Conservation (phyloP, 192 early-diverging fungal species). For the Geranomyces michiganensis region DNA sequence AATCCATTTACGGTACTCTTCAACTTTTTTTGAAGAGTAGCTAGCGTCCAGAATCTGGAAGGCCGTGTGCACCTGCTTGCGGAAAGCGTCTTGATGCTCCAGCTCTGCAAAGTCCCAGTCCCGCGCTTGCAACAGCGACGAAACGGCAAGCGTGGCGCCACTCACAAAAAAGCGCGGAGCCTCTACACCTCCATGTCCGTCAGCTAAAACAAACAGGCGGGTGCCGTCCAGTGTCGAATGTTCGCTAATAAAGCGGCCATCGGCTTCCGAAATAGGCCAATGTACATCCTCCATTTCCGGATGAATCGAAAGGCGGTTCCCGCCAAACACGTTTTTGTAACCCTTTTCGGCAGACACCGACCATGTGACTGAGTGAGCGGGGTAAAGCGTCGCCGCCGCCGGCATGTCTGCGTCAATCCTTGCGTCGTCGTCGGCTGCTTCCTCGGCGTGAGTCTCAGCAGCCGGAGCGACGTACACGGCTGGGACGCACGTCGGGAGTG, state of each 20-base stretch:
- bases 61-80: slow-evolving; percentile 29
- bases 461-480: slow-evolving; percentile 5
- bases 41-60: slow-evolving; percentile 55
- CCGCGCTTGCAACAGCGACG: slow-evolving; percentile 36
- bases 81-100: slow-evolving; percentile 40
- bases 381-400: no score
- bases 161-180: slow-evolving; percentile 57
- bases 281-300: slow-evolving; percentile 57
- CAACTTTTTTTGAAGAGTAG: slow-evolving; percentile 51
- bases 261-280: slow-evolving; percentile 42
- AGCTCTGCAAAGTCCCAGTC: slow-evolving; percentile 48
- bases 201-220: slow-evolving; percentile 56
- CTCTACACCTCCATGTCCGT: slow-evolving; percentile 62
- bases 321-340: slow-evolving; percentile 29
- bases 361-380: slow-evolving; percentile 34
- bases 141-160: slow-evolving; percentile 27
- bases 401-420: neutral
- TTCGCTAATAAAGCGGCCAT: slow-evolving; percentile 1
- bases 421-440: neutral
- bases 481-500: neutral
- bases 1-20: slow-evolving; percentile 57
- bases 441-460: neutral
- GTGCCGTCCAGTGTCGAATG: neutral
- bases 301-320: slow-evolving; percentile 46
- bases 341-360: slow-evolving; percentile 44